These are phyloP conservation scores for Ramularia endophylla DNA, from an alignment of 2,329 filamentous ascomycete species.

Conservation along the genomic window DNA sequence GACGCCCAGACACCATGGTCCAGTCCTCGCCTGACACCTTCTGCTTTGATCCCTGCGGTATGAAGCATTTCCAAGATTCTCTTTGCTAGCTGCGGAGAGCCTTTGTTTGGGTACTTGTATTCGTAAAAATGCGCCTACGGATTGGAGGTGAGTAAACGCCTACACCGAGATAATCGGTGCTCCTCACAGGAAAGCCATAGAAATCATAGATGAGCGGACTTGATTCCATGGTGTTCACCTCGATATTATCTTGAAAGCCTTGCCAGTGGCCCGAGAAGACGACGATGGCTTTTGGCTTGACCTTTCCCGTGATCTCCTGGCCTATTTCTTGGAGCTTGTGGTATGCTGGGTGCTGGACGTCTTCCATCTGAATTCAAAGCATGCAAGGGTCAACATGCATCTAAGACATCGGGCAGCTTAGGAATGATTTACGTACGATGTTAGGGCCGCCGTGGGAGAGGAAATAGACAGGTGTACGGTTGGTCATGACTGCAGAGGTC, in stretches of 20 bases:
- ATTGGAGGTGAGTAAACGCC: background rate
- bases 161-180: background rate
- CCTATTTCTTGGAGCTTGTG: conserved; percentile 59
- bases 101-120: conserved; percentile 59
- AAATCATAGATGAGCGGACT: conserved; percentile 68
- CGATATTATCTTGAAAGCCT: conserved; percentile 48
- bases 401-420: conserved; percentile 55
- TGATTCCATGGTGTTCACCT: conserved; percentile 60
- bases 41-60: conserved; percentile 54
- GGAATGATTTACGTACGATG: background rate
- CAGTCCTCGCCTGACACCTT: conserved; percentile 57
- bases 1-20: conserved; percentile 72
- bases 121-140: conserved; percentile 57
- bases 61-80: conserved; percentile 52
- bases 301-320: conserved; percentile 61
- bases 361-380: no score
- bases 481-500: conserved; percentile 8
- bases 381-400: no score
- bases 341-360: conserved; percentile 63
- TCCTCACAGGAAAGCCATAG: conserved; percentile 52
- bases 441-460: conserved; percentile 34
- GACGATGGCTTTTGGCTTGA: conserved; percentile 66
- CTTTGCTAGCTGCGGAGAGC: conserved; percentile 54
- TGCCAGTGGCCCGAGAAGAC: conserved; percentile 78
- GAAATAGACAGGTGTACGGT: conserved; percentile 47